Evolutionary conservation across 164 flowering plant species (phyloP).

Genomic region (Stephania japonica): DNA sequence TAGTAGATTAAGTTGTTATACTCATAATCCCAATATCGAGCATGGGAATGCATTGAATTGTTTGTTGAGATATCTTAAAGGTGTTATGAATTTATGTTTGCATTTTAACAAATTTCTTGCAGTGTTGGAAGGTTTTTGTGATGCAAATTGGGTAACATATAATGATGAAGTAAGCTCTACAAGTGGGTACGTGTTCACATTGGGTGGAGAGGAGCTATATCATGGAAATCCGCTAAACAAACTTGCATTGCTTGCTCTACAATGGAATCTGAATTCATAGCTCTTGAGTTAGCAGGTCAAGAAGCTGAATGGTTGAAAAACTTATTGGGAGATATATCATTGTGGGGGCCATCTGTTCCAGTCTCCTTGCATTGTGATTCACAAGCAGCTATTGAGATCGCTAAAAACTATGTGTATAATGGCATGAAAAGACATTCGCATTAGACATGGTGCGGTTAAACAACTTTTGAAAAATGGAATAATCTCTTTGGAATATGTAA

Average conservation of each 20-base stretch:
- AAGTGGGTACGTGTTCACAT: slow-evolving; percentile 1
- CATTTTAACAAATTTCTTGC: not conserved
- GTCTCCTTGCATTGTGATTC: not conserved
- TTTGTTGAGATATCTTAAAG: not conserved
- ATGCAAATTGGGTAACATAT: not conserved
- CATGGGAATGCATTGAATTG: not conserved
- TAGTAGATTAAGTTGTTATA: not conserved
- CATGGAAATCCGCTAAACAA: not conserved
- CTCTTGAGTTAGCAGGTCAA: not conserved
- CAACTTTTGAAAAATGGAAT: not conserved
- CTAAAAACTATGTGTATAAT: no score
- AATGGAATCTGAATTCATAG: slow-evolving; percentile 2
- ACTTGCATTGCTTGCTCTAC: not conserved
- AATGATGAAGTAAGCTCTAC: not conserved
- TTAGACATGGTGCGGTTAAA: not conserved
- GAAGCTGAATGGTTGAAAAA: not conserved
- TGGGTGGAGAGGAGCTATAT: not conserved
- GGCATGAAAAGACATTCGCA: no score
- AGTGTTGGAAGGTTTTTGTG: not conserved
- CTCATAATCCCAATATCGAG: not conserved
- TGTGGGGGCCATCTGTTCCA: not conserved
- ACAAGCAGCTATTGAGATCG: no score
- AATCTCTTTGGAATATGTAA: not conserved
- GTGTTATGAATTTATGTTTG: not conserved
- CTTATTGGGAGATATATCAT: not conserved